Conservation (phyloP, 129 eudicot species). For the Ambrosia artemisiifolia region DNA sequence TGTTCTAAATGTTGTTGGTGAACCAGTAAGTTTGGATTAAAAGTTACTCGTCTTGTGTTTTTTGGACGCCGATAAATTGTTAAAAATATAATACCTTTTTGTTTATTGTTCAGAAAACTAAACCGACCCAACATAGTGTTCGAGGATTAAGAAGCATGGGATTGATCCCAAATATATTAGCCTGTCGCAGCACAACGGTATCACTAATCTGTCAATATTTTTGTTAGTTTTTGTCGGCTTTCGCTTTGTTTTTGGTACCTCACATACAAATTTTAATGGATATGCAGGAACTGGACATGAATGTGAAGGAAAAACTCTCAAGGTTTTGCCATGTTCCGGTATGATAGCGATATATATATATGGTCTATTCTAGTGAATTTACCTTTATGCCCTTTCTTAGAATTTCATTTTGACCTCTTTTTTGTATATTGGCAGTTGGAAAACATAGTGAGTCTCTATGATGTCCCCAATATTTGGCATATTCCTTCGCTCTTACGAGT, state of each 20-base stretch:
- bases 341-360: conserved; percentile 8
- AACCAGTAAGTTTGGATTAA: conserved; percentile 52
- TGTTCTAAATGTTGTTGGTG: conserved; percentile 89
- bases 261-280: neutral
- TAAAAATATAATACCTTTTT: neutral
- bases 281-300: conserved; percentile 72
- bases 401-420: neutral
- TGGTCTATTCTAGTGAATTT: neutral
- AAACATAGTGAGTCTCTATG: conserved; percentile 71
- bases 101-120: conserved; percentile 70
- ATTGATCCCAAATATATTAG: conserved; percentile 68
- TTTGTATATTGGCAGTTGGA: conserved; percentile 44
- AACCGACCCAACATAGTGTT: conserved; percentile 98
- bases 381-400: conserved; percentile 12
- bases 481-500: conserved; percentile 82
- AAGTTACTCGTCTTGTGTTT: neutral
- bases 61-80: neutral
- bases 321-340: conserved; percentile 98
- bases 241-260: neutral
- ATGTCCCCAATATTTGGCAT: conserved; percentile 94
- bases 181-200: conserved; percentile 94
- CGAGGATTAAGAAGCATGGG: conserved; percentile 89
- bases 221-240: neutral
- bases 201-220: conserved; percentile 10
- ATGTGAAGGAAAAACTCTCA: conserved; percentile 87